Evolutionary conservation across 2,329 filamentous ascomycete genomes (phyloP).

Genomic region (Pezicula carpinea): DNA sequence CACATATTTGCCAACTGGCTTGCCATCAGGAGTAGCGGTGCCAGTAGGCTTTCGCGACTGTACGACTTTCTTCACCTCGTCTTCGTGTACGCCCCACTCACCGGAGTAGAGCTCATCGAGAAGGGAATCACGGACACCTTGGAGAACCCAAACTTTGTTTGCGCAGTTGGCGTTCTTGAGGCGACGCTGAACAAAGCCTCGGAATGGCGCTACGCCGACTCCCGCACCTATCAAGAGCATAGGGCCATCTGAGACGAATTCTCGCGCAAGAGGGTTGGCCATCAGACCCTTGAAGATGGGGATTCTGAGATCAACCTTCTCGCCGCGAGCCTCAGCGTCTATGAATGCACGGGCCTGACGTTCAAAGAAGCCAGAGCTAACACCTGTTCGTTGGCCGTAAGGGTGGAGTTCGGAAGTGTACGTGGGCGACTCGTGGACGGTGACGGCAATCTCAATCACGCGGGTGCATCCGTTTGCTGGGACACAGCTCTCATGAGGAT

Average conservation of each 20-base stretch:
- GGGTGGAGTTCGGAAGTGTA: slow-evolving; percentile 46
- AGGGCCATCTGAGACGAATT: slow-evolving; percentile 89
- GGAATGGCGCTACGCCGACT: slow-evolving; percentile 95
- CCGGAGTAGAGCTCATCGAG: slow-evolving; percentile 95
- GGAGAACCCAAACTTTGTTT: slow-evolving; percentile 96
- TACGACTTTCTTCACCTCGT: slow-evolving; percentile 77
- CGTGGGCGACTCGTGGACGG: slow-evolving; percentile 80
- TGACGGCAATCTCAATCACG: slow-evolving; percentile 93
- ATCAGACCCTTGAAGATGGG: slow-evolving; percentile 99
- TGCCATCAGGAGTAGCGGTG: slow-evolving; percentile 7
- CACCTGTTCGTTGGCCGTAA: slow-evolving; percentile 67
- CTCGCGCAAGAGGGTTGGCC: slow-evolving; percentile 88
- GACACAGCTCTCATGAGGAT: slow-evolving; percentile 64
- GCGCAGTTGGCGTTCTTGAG: slow-evolving; percentile 93
- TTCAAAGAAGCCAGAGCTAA: slow-evolving; percentile 92
- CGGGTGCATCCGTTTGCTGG: slow-evolving; percentile 52
- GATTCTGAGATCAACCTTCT: slow-evolving; percentile 62
- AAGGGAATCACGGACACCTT: slow-evolving; percentile 88
- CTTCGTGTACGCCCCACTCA: slow-evolving; percentile 91
- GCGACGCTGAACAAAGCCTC: slow-evolving; percentile 91
- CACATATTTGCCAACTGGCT: slow-evolving; percentile 74
- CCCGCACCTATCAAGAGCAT: slow-evolving; percentile 98
- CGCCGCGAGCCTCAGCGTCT: slow-evolving; percentile 58
- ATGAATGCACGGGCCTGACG: slow-evolving; percentile 72
- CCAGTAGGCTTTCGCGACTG: slow-evolving; percentile 60